Conservation (phyloP, 169 alveolate genomes). For the Plasmodium cynomolgi region DNA sequence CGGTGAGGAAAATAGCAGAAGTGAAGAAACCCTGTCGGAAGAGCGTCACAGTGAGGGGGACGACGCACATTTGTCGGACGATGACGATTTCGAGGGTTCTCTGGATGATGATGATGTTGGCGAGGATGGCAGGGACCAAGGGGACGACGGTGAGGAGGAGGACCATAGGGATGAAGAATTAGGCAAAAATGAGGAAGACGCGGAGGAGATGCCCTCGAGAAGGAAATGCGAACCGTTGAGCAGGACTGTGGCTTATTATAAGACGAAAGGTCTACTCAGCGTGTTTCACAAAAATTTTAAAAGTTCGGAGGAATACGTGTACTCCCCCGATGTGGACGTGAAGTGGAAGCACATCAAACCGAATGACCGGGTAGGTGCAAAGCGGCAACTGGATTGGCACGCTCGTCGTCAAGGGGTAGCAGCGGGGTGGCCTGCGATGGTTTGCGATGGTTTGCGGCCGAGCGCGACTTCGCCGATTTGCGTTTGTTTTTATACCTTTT, state of each 20-base stretch:
- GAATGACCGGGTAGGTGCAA: slow-evolving; percentile 22
- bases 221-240: neutral
- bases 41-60: neutral
- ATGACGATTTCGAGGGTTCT: neutral
- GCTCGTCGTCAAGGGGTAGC: neutral
- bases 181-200: neutral
- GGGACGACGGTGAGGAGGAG: neutral
- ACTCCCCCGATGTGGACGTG: slow-evolving; percentile 36
- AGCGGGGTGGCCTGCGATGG: too few species aligned
- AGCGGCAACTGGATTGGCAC: neutral
- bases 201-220: neutral
- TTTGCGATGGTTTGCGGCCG: neutral
- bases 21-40: neutral
- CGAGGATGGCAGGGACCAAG: neutral
- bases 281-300: slow-evolving; percentile 48
- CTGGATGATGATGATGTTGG: slow-evolving; percentile 8
- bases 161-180: neutral
- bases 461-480: neutral
- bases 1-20: neutral
- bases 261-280: slow-evolving; percentile 55
- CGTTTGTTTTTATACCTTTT: neutral
- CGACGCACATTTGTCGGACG: neutral
- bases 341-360: slow-evolving; percentile 42
- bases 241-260: slow-evolving; percentile 20
- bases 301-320: slow-evolving; percentile 35